These are phyloP conservation scores for Fragaria vesca DNA, from an alignment of 306 rosid genomes.

Conservation along the genomic window DNA sequence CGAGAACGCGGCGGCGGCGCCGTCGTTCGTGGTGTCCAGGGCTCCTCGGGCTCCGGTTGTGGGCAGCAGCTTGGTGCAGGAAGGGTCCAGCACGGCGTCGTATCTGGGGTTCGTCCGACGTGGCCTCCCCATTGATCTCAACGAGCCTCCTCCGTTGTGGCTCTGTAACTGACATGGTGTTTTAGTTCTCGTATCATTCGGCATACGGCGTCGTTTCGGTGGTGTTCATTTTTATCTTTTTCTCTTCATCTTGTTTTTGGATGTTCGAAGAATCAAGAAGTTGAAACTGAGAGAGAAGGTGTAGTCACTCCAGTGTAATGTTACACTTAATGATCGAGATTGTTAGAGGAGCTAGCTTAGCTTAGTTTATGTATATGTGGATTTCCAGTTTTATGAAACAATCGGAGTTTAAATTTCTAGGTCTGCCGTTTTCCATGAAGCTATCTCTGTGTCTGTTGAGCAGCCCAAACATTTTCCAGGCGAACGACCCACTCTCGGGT, in stretches of 20 bases:
- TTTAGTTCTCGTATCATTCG: too few relatives aligned
- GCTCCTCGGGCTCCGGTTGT: not conserved
- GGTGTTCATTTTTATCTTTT: not conserved
- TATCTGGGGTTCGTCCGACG: conserved; percentile 69
- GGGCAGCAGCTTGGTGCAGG: not conserved
- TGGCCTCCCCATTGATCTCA: conserved; percentile 79
- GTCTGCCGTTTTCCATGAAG: not conserved
- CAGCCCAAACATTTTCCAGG: not conserved
- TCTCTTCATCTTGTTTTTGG: not conserved
- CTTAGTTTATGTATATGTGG: not conserved
- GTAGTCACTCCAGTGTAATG: not conserved
- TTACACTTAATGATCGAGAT: not conserved
- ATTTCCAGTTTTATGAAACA: not conserved
- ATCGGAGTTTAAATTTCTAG: not conserved
- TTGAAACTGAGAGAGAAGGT: not conserved
- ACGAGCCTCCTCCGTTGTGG: conserved; percentile 97
- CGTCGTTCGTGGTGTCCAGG: not conserved
- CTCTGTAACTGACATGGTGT: not conserved
- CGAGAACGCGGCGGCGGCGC: not conserved
- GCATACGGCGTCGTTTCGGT: not conserved
- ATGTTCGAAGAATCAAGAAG: not conserved
- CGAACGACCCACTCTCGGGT: conserved; percentile 39
- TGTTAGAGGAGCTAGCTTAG: not conserved
- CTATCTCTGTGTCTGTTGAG: not conserved
- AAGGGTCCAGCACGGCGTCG: conserved; percentile 46